phyloP scores from a whole-genome alignment of 2,329 filamentous ascomycete genomes.

The Colletotrichum salicis region DNA sequence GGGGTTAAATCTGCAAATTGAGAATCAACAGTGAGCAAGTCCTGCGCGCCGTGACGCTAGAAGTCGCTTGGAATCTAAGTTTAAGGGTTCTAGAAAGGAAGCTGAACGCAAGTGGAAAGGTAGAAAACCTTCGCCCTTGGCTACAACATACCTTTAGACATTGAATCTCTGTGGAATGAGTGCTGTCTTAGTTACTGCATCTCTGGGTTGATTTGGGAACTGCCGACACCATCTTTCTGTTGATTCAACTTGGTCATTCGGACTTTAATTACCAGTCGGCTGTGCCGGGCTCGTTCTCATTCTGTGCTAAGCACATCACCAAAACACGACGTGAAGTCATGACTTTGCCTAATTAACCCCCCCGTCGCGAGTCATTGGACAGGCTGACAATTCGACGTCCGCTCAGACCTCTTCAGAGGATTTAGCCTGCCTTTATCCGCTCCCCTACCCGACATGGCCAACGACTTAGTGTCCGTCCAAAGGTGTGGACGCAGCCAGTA shows the following conservation, averaged over 20 bases:
- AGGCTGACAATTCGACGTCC: not conserved
- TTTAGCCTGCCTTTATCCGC: not conserved
- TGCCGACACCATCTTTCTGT: not conserved
- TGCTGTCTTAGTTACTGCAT: not conserved
- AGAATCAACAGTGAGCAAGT: not conserved
- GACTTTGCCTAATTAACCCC: not conserved
- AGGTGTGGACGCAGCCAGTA: not conserved
- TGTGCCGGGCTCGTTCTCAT: too few relatives aligned
- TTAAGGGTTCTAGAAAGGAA: slow-evolving; percentile 3
- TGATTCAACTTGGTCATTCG: not conserved
- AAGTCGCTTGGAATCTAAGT: not conserved
- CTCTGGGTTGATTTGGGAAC: not conserved
- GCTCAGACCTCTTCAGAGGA: slow-evolving; percentile 5
- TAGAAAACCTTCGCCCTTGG: not conserved
- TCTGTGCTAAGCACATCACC: too few relatives aligned
- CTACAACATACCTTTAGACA: not conserved
- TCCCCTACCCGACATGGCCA: not conserved
- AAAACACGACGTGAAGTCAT: not conserved
- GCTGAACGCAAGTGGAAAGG: not conserved
- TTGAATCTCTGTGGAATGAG: not conserved
- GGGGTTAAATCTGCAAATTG: not conserved
- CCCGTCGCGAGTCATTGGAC: slow-evolving; percentile 13
- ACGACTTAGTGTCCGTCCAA: not conserved
- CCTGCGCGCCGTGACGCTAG: not conserved
- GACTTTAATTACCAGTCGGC: too few relatives aligned